Evolutionary conservation across 2,329 filamentous ascomycete genomes (phyloP).

Genomic region (Diaporthe batatas): DNA sequence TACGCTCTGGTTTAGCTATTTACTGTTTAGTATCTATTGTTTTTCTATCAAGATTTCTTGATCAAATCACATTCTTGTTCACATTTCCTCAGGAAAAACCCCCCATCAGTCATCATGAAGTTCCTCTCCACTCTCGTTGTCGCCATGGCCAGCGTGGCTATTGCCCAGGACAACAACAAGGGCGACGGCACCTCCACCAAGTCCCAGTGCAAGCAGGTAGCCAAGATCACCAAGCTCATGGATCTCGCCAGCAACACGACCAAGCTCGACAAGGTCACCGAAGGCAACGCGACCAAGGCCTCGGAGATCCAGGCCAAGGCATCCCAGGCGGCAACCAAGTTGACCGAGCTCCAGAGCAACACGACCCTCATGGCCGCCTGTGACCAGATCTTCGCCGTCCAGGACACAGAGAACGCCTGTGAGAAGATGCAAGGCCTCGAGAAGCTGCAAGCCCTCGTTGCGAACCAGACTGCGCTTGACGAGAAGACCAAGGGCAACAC

Average conservation of each 20-base stretch:
- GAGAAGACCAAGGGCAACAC: conserved; percentile 48
- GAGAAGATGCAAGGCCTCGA: conserved; percentile 48
- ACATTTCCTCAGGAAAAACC: not conserved
- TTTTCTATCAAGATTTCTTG: not conserved
- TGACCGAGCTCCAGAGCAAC: conserved; percentile 52
- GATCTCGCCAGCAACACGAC: conserved; percentile 54
- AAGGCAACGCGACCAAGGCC: conserved; percentile 54
- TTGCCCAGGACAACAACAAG: conserved; percentile 50
- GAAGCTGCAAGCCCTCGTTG: conserved; percentile 45
- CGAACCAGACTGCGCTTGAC: conserved; percentile 46
- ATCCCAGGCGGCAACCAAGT: conserved; percentile 47
- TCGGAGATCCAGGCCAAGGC: conserved; percentile 55
- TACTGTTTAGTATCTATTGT: conserved; percentile 11
- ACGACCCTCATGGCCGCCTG: conserved; percentile 53
- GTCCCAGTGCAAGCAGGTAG: conserved; percentile 52
- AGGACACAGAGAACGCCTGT: conserved; percentile 49
- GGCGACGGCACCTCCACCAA: conserved; percentile 49
- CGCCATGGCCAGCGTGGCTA: conserved; percentile 42
- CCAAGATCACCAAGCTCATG: conserved; percentile 49
- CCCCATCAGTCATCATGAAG: conserved; percentile 44
- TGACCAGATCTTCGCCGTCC: conserved; percentile 49
- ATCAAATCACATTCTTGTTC: conserved; percentile 7
- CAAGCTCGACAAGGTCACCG: conserved; percentile 49
- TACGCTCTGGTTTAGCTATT: conserved; percentile 42
- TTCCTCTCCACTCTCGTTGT: conserved; percentile 44